Evolutionary conservation across 208 protist species (phyloP), one percentile per base, ranked within the genome.

Genomic region (Porcisia deanei): DNA sequence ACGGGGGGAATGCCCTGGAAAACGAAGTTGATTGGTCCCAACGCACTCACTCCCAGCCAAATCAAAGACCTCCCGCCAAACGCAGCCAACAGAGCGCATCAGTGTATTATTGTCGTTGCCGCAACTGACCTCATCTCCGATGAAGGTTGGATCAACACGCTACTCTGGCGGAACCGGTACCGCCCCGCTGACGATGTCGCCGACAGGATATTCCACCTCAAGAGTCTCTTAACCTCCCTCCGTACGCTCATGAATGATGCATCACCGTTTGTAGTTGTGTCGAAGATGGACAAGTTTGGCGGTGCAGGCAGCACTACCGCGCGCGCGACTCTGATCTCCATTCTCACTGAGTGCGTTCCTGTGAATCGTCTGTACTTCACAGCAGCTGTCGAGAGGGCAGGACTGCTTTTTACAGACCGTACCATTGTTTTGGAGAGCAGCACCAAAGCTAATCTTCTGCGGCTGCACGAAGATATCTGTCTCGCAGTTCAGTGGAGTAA

Each of bases 271-370:
- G 81, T 96, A 37, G 85, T 94, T 9, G 78, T 96, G 14, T 89
- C 84, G 6, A 92, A 94, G 73, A 96, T 96, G 92, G 92, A 96
- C 82, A 81, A 87, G 61, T 80, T 96, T 64, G 90, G 92, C 59
- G 92, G 92, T 0, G 81, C 80, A 43, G 87, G 83, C 70, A 87
- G 85, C 66, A 55, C 67, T 6, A 63, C 71, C 1, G 84, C 90
- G 25, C 72, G 84, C 22, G 67, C 82, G 5, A 78, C 83, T 1
- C 77, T 96, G 30, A 66, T 77, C 45, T 73, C 82, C 12, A 55
- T 91, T 2, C 75, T 96, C 57, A 70, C 73, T 12, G 85, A 87
- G 61, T 94, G 89, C 64, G 80, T 94, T n/a, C 88, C 92, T 8
- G 71, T 86, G 45, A 96, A 96, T 71, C 84, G 85, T 41, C 76